A percentile compares a stretch with the other conserved stretches of the same genome.
Evolutionary conservation across 495 filamentous ascomycete species (phyloP).

Genomic region (Cryomyces antarcticus): DNA sequence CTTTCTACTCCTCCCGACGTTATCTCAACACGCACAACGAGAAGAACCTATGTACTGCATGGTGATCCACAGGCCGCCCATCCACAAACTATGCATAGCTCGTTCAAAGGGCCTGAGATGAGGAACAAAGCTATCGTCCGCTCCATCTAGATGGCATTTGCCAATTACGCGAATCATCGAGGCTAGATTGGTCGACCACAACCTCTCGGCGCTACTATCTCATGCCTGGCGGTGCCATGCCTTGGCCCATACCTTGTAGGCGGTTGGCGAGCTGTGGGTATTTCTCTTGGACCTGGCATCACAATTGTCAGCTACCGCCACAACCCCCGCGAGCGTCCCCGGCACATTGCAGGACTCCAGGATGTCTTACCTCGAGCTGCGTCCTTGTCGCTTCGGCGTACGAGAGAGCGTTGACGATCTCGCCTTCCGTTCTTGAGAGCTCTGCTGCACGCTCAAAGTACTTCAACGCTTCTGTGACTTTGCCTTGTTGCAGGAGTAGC

Average conservation of each 20-base stretch:
- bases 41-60: too few species aligned
- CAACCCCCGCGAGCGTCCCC: constrained; percentile 3
- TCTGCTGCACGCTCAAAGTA: constrained; percentile 95
- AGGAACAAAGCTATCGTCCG: too few species aligned
- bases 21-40: too few species aligned
- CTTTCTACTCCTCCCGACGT: too few species aligned
- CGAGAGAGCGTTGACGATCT: constrained; percentile 81
- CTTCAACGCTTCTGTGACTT: constrained; percentile 82
- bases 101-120: too few species aligned
- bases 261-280: constrained; percentile 83
- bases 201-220: too few species aligned
- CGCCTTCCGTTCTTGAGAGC: constrained; percentile 84
- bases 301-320: not conserved
- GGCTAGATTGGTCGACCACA: too few species aligned
- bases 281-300: constrained; percentile 61
- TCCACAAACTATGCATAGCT: too few species aligned
- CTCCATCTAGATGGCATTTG: too few species aligned
- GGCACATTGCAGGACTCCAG: not conserved
- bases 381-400: constrained; percentile 96
- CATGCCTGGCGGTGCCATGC: constrained; percentile 3
- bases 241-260: constrained; percentile 51
- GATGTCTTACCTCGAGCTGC: constrained; percentile 45
- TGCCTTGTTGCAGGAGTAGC: constrained; percentile 91
- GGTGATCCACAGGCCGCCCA: too few species aligned
- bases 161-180: too few species aligned